These are phyloP conservation scores for Aspergillus steynii DNA, from an alignment of 495 filamentous ascomycete species.

Conservation along the genomic window DNA sequence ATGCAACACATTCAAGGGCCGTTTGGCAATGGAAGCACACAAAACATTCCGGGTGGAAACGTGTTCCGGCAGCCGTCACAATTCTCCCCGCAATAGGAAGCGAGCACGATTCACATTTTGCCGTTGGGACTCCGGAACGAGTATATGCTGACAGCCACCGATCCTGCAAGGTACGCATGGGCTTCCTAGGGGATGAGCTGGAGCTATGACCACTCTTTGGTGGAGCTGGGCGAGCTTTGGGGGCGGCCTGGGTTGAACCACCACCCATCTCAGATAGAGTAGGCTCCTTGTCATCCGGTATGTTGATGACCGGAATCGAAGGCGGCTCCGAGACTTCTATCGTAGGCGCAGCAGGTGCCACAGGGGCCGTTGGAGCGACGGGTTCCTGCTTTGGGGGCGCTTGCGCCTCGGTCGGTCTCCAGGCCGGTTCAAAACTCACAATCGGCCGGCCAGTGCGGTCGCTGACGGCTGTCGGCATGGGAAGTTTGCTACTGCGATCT, in stretches of 20 bases:
- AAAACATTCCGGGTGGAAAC: constrained; percentile 95
- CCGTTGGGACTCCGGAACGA: constrained; percentile 64
- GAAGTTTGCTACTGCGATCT: constrained; percentile 81
- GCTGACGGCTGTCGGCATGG: constrained; percentile 83
- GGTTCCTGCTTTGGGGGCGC: constrained; percentile 19
- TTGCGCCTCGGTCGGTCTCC: constrained; percentile 59
- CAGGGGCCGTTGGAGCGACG: constrained; percentile 31
- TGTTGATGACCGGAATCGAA: constrained; percentile 62
- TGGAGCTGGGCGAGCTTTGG: constrained; percentile 29
- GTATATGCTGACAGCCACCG: constrained; percentile 43
- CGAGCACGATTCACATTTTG: constrained; percentile 80
- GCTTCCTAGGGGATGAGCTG: constrained; percentile 24
- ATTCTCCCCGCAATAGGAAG: constrained; percentile 86
- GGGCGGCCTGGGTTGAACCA: constrained; percentile 12
- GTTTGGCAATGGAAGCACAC: constrained; percentile 86
- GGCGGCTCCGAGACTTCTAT: constrained; percentile 57
- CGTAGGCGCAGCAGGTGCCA: constrained; percentile 45
- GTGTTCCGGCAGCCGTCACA: constrained; percentile 73
- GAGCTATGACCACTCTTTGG: constrained; percentile 16
- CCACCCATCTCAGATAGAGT: constrained; percentile 39
- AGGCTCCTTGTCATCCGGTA: constrained; percentile 51
- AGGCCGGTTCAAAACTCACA: constrained; percentile 85
- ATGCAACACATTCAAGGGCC: constrained; percentile 88
- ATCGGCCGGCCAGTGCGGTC: constrained; percentile 83
- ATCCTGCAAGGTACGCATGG: constrained; percentile 27